Percentiles rank a stretch among this genome's conserved stretches.
Evolutionary conservation across 2,329 filamentous ascomycete genomes (phyloP).

Genomic region (Coleophoma eucalyptorum): DNA sequence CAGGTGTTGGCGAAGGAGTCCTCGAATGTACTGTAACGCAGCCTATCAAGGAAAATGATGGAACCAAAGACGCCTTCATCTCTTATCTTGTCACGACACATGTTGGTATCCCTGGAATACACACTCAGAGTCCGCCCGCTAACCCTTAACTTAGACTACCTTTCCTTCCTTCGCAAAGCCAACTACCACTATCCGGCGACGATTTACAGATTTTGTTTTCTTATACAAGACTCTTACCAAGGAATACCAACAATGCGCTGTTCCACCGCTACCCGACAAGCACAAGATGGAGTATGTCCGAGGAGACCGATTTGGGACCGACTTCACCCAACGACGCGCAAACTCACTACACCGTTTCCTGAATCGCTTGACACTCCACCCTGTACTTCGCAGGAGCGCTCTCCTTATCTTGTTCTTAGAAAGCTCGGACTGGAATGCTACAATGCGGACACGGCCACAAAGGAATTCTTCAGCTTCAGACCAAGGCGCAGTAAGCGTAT

Average conservation of each 20-base stretch:
- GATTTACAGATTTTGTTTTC: constrained; percentile 97
- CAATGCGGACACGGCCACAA: constrained; percentile 76
- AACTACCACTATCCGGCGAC: constrained; percentile 75
- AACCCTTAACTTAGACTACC: constrained; percentile 61
- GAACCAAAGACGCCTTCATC: constrained; percentile 93
- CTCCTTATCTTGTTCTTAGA: constrained; percentile 90
- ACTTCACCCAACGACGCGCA: constrained; percentile 86
- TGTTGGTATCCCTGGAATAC: constrained; percentile 43
- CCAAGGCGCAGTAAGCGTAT: constrained; percentile 62
- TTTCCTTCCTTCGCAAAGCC: constrained; percentile 89
- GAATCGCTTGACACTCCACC: constrained; percentile 80
- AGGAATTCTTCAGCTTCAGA: constrained; percentile 53
- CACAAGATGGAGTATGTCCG: constrained; percentile 99
- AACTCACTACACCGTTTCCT: constrained; percentile 92
- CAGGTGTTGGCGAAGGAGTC: constrained; percentile 65
- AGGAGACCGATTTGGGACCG: constrained; percentile 88
- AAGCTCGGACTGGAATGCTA: constrained; percentile 92
- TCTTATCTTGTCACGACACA: constrained; percentile 92
- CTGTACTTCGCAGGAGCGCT: constrained; percentile 76
- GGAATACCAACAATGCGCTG: constrained; percentile 87
- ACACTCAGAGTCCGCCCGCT: background rate
- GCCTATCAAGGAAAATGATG: constrained; percentile 92
- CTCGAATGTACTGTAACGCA: constrained; percentile 80
- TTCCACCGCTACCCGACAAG: constrained; percentile 94
- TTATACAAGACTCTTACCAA: constrained; percentile 85